Base-by-base conservation (phyloP, 148 eudicot species). In the Vaccinium corymbosum region DNA sequence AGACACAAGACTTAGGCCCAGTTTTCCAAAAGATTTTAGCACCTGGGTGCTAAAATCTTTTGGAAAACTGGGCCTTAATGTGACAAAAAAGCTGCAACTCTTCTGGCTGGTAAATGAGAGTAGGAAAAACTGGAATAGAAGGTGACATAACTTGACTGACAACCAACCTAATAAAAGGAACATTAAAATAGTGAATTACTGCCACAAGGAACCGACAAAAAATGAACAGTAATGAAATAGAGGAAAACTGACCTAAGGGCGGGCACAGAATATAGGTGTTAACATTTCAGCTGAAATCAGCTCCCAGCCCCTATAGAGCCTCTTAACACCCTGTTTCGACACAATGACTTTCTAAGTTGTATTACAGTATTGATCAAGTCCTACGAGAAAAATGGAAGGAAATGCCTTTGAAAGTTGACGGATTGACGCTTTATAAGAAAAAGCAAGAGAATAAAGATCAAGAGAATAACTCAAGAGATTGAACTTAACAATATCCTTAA, bases 281-380 rank as follows among this genome's bases (percentile, higher is more conserved):
- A 90, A 91, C 98, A 92, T 89, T 88, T 91, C 91, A 87, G 94
- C 94, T 77, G 95, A 91, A 85, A 90, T 87, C 95, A 89, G 94
- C 90, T 92, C 93, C 94, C 90, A 93, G 91, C 91, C 95, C 91
- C 88, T 88, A 91, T 82, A 90, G 93, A 91, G 94, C 97, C 93
- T 89, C 97, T 89, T 85, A 90, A 87, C 90, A 83, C 91, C 98
- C 97, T 96, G 97, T 92, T 95, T 91, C 87, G 91, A 96, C 92
- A 95, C 92, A 95, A 93, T 86, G 88, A 87, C 88, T 92, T 86
- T 90, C 93, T 91, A 85, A 94, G 95, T 83, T 84, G 86, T 83
- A 85, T 68, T 68, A 29, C 25, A 29, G 1, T 27, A 29, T 29
- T 68, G 38, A 27, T 83, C 78, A 85, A 56, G 82, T 86, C 89